phyloP scores from a whole-genome alignment of 1,284 basidiomycete genomes.

The Melampsora medusae region DNA sequence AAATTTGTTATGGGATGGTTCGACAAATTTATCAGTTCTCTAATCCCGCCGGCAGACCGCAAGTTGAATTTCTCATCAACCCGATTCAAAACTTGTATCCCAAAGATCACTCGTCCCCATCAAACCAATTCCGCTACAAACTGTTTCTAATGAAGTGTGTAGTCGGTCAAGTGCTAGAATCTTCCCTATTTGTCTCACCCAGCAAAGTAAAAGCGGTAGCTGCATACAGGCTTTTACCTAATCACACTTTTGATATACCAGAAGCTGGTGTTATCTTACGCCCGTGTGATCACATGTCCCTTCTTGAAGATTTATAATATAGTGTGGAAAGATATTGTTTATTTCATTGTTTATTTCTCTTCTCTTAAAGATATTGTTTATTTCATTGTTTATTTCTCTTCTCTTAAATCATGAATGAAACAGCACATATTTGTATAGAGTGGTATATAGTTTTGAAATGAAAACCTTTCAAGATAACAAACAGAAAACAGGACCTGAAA shows the following conservation, averaged over 20 bases:
- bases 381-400: too few relatives aligned
- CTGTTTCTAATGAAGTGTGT: not conserved
- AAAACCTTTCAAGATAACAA: too few relatives aligned
- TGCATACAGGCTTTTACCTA: conserved; percentile 14
- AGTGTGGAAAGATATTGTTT: too few relatives aligned
- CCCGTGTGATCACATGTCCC: conserved; percentile 7
- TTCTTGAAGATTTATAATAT: conserved; percentile 1
- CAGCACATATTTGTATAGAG: too few relatives aligned
- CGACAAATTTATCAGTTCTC: not conserved
- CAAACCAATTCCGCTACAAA: not conserved
- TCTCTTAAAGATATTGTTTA: too few relatives aligned
- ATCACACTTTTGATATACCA: conserved; percentile 2
- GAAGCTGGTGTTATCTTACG: conserved; percentile 5
- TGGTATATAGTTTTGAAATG: too few relatives aligned
- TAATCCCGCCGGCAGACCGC: not conserved
- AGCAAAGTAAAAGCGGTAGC: not conserved
- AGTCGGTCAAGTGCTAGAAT: not conserved
- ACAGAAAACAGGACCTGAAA: too few relatives aligned
- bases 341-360: too few relatives aligned
- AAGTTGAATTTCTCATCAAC: not conserved
- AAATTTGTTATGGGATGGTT: not conserved
- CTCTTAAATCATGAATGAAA: too few relatives aligned
- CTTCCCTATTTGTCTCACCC: not conserved
- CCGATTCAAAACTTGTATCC: not conserved
- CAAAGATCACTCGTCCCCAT: not conserved